A percentile compares a stretch with the other conserved stretches of the same genome.
These are phyloP conservation scores for Populus ilicifolia DNA, from an alignment of 345 rosid species.

Conservation along the genomic window DNA sequence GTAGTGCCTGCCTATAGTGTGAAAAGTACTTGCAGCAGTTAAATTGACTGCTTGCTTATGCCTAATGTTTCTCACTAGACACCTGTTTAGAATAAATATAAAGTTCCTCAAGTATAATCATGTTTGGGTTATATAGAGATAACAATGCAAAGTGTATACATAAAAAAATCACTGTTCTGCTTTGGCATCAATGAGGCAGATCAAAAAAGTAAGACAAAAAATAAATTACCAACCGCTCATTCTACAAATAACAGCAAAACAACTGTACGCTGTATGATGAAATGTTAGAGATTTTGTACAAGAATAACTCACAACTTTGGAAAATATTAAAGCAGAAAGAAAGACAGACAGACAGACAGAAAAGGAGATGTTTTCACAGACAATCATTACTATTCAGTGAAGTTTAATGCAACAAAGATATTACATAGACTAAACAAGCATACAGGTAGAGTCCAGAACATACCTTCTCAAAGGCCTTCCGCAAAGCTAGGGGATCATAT, in stretches of 20 bases:
- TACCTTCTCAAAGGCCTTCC: conserved; percentile 68
- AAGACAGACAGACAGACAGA: neutral
- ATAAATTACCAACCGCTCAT: neutral
- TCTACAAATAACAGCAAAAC: neutral
- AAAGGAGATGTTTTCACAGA: neutral
- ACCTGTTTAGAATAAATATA: neutral
- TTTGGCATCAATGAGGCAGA: neutral
- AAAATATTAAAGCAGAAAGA: neutral
- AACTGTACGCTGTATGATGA: neutral
- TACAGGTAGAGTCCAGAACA: conserved; percentile 12
- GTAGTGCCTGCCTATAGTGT: neutral
- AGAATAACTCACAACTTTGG: neutral
- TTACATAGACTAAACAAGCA: neutral
- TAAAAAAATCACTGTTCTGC: neutral
- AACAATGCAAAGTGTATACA: neutral
- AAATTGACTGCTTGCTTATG: neutral
- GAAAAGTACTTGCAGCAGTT: neutral
- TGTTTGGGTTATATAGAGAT: neutral
- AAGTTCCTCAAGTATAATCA: neutral
- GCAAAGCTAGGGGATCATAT: conserved; percentile 51
- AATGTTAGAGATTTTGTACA: neutral
- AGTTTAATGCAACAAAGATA: neutral
- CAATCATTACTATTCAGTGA: neutral
- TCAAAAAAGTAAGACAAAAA: neutral
- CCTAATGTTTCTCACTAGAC: neutral